phyloP scores from a whole-genome alignment of 164 flowering plant genomes.

The Sedum album region DNA sequence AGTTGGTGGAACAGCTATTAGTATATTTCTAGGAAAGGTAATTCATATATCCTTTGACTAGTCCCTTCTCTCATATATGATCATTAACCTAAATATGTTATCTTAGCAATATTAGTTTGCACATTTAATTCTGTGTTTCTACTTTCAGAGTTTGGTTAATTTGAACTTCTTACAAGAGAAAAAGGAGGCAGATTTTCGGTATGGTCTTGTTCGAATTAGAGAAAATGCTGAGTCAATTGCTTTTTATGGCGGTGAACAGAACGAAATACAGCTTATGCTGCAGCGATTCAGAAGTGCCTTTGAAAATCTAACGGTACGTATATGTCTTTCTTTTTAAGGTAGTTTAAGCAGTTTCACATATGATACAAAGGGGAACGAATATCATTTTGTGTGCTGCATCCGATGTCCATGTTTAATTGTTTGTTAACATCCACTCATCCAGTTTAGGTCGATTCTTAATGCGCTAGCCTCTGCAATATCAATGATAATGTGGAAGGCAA shows the following conservation, averaged over 20 bases:
- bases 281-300: constrained; percentile 85
- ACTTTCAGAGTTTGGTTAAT: constrained; percentile 63
- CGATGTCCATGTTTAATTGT: not conserved
- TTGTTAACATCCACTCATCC: too few relatives aligned
- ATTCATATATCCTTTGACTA: constrained; percentile 3
- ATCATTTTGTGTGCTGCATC: not conserved
- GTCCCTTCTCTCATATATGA: not conserved
- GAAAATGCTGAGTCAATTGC: constrained; percentile 99
- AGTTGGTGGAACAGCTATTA: constrained; percentile 88
- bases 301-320: constrained; percentile 75
- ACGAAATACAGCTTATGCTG: constrained; percentile 76
- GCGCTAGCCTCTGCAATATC: not conserved
- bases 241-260: constrained; percentile 90
- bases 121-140: constrained; percentile 4
- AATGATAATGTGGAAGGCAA: not conserved
- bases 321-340: constrained; percentile 5
- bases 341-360: constrained; percentile 9
- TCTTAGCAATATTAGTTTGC: not conserved
- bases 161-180: constrained; percentile 97
- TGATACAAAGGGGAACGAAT: constrained; percentile 21
- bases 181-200: constrained; percentile 97
- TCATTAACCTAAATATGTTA: not conserved
- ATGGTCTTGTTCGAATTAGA: constrained; percentile 91
- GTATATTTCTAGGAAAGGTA: constrained; percentile 88
- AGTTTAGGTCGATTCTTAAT: not conserved